phyloP scores from a whole-genome alignment of 73 alveolate species.

The Paramecium pentaurelia region DNA sequence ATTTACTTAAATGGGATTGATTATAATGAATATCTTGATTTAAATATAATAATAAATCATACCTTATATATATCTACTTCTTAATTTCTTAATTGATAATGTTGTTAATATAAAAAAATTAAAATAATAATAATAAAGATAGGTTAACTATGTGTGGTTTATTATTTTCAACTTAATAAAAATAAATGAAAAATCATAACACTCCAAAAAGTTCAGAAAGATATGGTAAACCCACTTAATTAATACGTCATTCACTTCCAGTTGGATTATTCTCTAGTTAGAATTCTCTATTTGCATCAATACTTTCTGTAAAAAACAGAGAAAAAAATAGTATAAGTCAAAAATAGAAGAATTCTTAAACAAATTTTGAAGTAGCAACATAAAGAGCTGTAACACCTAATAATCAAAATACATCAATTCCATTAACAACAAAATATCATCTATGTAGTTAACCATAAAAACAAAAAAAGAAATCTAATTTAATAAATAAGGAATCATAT shows the following conservation, averaged over 20 bases:
- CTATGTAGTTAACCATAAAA: neutral
- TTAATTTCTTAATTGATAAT: no score
- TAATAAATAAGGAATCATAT: neutral
- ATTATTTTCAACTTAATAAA: neutral
- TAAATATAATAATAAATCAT: neutral
- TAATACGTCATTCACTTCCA: neutral
- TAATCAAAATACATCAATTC: neutral
- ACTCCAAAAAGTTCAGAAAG: constrained; percentile 9
- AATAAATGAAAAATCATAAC: neutral
- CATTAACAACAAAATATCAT: neutral
- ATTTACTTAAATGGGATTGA: neutral
- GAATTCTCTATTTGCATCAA: neutral
- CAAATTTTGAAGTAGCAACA: neutral
- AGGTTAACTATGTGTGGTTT: neutral
- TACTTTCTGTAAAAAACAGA: neutral
- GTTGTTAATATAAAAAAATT: no score
- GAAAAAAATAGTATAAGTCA: neutral
- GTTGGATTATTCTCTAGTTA: neutral
- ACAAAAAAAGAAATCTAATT: neutral
- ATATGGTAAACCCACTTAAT: neutral
- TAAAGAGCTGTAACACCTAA: neutral
- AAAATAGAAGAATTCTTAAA: neutral
- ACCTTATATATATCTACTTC: no score
- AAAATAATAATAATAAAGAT: neutral
- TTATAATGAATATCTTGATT: neutral